These are phyloP conservation scores for Paramarasmius palmivorus DNA, from an alignment of 1,284 basidiomycete species.

Conservation along the genomic window DNA sequence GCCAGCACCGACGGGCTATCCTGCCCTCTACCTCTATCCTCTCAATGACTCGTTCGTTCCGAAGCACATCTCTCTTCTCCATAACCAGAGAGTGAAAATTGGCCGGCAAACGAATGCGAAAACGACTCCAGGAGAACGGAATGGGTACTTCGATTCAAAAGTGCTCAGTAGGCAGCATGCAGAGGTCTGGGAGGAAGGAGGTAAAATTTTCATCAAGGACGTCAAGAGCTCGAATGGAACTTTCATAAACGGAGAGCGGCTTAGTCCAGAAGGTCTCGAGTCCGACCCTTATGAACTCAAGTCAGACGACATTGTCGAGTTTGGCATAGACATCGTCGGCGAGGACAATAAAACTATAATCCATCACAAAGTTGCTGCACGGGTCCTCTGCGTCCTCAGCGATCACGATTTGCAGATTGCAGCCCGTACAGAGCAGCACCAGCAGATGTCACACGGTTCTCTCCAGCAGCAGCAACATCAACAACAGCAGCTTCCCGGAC, in stretches of 20 bases:
- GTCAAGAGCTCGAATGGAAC: slow-evolving; percentile 98
- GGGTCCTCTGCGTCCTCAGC: slow-evolving; percentile 85
- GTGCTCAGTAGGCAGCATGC: slow-evolving; percentile 95
- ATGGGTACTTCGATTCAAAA: slow-evolving; percentile 98
- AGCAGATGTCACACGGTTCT: slow-evolving; percentile 25
- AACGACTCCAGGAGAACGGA: slow-evolving; percentile 91
- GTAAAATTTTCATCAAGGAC: slow-evolving; percentile 98
- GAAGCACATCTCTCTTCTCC: slow-evolving; percentile 89
- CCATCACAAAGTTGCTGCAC: slow-evolving; percentile 97
- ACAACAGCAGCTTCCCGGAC: slow-evolving; percentile 15
- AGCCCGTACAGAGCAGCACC: slow-evolving; percentile 64
- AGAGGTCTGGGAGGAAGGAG: slow-evolving; percentile 94
- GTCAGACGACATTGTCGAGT: slow-evolving; percentile 91
- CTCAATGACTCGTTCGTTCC: slow-evolving; percentile 96
- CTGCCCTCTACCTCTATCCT: slow-evolving; percentile 90
- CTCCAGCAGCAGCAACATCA: slow-evolving; percentile 32
- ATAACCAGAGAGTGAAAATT: slow-evolving; percentile 83
- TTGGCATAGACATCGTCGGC: slow-evolving; percentile 98
- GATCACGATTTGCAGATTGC: slow-evolving; percentile 82
- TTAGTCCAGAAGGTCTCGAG: slow-evolving; percentile 89
- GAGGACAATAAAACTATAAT: slow-evolving; percentile 99
- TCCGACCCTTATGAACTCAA: slow-evolving; percentile 94
- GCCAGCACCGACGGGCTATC: slow-evolving; percentile 47
- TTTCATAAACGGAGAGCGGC: slow-evolving; percentile 94
- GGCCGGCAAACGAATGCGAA: slow-evolving; percentile 98